Evolutionary conservation across 495 filamentous ascomycete genomes (phyloP), one percentile per base, ranked within the genome.

Genomic region (Darksidea phi): DNA sequence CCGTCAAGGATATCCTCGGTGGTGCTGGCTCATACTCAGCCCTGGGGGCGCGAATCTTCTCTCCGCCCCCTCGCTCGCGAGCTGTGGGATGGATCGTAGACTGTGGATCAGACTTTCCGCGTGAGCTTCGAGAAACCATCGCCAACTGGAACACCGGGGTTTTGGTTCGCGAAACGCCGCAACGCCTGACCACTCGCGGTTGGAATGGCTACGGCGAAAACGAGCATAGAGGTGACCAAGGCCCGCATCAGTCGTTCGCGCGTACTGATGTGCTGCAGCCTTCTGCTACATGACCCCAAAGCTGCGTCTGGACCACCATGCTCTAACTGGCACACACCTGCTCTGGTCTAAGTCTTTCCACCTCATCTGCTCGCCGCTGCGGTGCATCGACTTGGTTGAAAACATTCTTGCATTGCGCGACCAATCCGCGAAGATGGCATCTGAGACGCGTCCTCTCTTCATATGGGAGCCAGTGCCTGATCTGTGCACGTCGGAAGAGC

Each of bases 391-490:
- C 24, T 83, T 93, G 25, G 84, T 90, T 15, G 71, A 81, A 1
- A 75, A 80, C 20, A 86, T 95, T 47, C 69, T 86, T 42, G 52
- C 56, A 32, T 36, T 61, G 41, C 61, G 66, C 28, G 34, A 37
- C 21, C 54, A 61, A 37, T 58, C 49, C 36, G 32, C 38, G 11
- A 37, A 48, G 2, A 10, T 28, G 17, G 47, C 21, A 41, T 45
- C 32, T 38, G 50, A 50, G 6, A 18, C 13, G 0, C 51, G 13
- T 65, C 91, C 89, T 1, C 71, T 94, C 12, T 87, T 97, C 71
- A 83, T 97, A 38, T 98, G 94, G 94, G 94, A 98, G 70, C 94
- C 94, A 3, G 87, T 96, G 2, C 94, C 95, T 11, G 90, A 95
- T 70, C 81, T 88, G 1, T 97, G 94, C 71, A 84, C 79, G 0